phyloP scores from a whole-genome alignment of 73 alveolate species.

The Uronychia binucleata region DNA sequence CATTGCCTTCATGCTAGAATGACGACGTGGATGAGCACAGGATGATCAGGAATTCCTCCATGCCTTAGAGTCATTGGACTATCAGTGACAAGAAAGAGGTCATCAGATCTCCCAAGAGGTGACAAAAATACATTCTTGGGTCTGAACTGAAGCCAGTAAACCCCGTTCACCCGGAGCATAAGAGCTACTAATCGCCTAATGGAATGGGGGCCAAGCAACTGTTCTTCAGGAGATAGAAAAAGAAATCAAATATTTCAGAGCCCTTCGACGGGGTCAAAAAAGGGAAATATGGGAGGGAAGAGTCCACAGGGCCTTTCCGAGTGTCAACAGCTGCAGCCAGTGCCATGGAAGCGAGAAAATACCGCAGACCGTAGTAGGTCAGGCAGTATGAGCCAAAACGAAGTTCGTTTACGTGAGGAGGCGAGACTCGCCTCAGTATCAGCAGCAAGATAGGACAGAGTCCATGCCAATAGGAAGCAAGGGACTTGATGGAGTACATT shows the following conservation, averaged over 20 bases:
- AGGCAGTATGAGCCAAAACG: not conserved
- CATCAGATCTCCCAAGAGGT: not conserved
- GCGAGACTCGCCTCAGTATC: not conserved
- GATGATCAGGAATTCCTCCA: not conserved
- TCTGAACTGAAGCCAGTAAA: no score
- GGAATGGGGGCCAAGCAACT: not conserved
- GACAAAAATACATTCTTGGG: no score
- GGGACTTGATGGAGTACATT: not conserved
- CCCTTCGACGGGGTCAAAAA: not conserved
- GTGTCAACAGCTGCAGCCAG: not conserved
- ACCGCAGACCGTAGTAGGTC: not conserved
- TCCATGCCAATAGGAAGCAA: not conserved
- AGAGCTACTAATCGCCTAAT: no score
- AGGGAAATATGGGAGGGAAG: not conserved
- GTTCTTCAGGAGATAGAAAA: not conserved
- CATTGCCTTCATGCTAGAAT: no score
- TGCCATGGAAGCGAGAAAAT: not conserved
- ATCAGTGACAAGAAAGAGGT: not conserved
- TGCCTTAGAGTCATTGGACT: not conserved
- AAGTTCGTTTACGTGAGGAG: not conserved
- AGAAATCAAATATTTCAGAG: not conserved
- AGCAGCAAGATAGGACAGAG: not conserved
- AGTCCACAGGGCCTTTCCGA: no score
- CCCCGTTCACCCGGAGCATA: no score
- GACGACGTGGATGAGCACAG: not conserved